Percentiles rank a stretch among this genome's conserved stretches.
Conservation (phyloP, 1,284 basidiomycete genomes). For the Athelia sp. region DNA sequence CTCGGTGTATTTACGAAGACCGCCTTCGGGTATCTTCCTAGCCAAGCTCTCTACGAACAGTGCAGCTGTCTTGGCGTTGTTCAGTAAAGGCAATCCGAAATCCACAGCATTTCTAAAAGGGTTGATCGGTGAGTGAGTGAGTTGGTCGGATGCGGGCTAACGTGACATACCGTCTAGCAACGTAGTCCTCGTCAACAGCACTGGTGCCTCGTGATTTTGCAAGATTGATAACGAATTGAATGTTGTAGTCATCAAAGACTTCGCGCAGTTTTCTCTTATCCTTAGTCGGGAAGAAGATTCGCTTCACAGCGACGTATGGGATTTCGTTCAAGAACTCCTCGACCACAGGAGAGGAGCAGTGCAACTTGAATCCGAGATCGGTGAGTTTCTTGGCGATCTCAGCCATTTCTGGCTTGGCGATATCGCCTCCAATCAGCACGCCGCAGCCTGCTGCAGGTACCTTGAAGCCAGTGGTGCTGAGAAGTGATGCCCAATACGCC, state of each 20-base stretch:
- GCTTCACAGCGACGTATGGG: slow-evolving; percentile 77
- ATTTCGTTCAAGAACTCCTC: slow-evolving; percentile 83
- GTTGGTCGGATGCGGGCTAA: no score
- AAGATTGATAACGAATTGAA: slow-evolving; percentile 94
- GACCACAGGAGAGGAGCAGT: slow-evolving; percentile 78
- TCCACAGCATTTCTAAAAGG: slow-evolving; percentile 78
- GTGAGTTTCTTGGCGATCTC: slow-evolving; percentile 73
- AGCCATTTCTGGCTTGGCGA: slow-evolving; percentile 77
- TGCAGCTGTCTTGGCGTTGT: slow-evolving; percentile 86
- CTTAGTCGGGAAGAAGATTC: slow-evolving; percentile 94
- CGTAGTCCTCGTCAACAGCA: slow-evolving; percentile 92
- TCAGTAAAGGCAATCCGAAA: slow-evolving; percentile 87
- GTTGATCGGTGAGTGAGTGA: not conserved
- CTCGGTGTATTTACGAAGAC: slow-evolving; percentile 80
- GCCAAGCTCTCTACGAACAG: slow-evolving; percentile 90
- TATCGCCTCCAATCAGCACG: slow-evolving; percentile 86
- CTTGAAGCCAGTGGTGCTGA: slow-evolving; percentile 90
- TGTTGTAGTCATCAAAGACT: slow-evolving; percentile 92
- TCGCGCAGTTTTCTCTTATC: slow-evolving; percentile 96
- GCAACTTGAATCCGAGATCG: slow-evolving; percentile 88
- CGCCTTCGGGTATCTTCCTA: slow-evolving; percentile 84
- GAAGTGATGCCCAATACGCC: slow-evolving; percentile 92
- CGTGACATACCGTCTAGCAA: slow-evolving; percentile 69
- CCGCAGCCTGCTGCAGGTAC: slow-evolving; percentile 78
- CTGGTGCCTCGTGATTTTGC: slow-evolving; percentile 77